Percentiles rank a stretch among this genome's conserved stretches.
phyloP scores from a whole-genome alignment of 495 filamentous ascomycete species.

The Peziza echinospora region DNA sequence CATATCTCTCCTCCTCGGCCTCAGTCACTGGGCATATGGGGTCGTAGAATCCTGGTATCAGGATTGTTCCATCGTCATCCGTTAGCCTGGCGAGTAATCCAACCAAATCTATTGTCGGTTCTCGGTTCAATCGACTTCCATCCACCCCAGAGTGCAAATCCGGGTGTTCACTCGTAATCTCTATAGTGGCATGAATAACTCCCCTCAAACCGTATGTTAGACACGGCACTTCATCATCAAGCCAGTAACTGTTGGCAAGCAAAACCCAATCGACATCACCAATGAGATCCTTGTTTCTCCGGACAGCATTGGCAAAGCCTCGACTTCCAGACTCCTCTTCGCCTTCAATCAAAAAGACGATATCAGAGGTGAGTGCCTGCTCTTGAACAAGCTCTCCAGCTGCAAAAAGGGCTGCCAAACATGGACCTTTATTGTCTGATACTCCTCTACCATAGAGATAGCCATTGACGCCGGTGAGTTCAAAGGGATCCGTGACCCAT shows the following conservation, averaged over 20 bases:
- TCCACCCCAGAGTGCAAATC: constrained; percentile 94
- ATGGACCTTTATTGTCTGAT: constrained; percentile 90
- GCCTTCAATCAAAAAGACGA: constrained; percentile 85
- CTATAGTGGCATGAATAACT: constrained; percentile 82
- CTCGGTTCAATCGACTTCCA: constrained; percentile 66
- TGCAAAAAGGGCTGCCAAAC: constrained; percentile 79
- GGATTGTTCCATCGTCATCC: constrained; percentile 38
- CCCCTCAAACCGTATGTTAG: constrained; percentile 85
- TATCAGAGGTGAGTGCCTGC: constrained; percentile 58
- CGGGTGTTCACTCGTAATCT: constrained; percentile 61
- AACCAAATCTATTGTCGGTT: constrained; percentile 77
- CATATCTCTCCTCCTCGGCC: constrained; percentile 61
- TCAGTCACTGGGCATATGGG: constrained; percentile 51
- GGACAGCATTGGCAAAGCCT: constrained; percentile 64
- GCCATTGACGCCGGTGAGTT: constrained; percentile 63
- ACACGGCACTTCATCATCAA: constrained; percentile 86
- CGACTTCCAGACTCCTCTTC: constrained; percentile 90
- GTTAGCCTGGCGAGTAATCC: constrained; percentile 59
- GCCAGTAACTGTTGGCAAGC: constrained; percentile 93
- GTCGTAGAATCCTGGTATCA: constrained; percentile 62
- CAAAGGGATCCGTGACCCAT: constrained; percentile 75
- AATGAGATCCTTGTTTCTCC: constrained; percentile 56
- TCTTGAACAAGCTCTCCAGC: constrained; percentile 66
- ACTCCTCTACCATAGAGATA: constrained; percentile 94
- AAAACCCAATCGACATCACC: constrained; percentile 84